Conservation (phyloP, 805 yeast species). For the Candida anglica region DNA sequence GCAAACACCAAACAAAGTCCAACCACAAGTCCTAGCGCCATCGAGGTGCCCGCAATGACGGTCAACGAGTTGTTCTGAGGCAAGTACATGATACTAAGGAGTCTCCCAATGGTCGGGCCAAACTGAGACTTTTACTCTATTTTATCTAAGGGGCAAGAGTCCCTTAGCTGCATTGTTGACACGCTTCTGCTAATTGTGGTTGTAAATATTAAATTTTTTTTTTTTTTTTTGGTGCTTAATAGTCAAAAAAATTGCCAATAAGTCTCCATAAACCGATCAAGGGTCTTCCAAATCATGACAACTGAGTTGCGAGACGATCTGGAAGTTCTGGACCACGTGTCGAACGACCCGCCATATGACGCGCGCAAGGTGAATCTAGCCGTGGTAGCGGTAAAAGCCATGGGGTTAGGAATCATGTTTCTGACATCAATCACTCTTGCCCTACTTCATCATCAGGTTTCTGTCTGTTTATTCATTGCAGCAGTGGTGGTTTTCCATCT, state of each 20-base stretch:
- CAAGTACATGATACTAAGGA: conserved; percentile 9
- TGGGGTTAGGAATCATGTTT: conserved; percentile 24
- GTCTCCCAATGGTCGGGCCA: too few relatives aligned
- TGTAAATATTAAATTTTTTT: too few relatives aligned
- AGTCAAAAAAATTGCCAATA: not conserved
- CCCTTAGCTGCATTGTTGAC: too few relatives aligned
- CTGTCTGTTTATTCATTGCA: conserved; percentile 19
- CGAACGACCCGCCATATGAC: conserved; percentile 12
- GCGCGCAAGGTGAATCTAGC: conserved; percentile 24
- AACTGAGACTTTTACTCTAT: too few relatives aligned
- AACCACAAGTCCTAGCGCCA: conserved; percentile 14
- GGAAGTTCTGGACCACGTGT: too few relatives aligned
- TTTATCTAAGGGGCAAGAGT: too few relatives aligned
- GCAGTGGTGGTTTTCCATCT: conserved; percentile 67
- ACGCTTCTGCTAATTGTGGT: too few relatives aligned
- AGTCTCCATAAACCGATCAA: too few relatives aligned
- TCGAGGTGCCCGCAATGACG: conserved; percentile 15
- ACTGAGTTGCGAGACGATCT: too few relatives aligned
- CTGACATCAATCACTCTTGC: conserved; percentile 9
- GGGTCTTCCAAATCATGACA: too few relatives aligned
- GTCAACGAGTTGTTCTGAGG: conserved; percentile 13
- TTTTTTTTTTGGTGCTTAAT: too few relatives aligned
- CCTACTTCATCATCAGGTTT: not conserved
- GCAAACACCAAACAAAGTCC: conserved; percentile 5
- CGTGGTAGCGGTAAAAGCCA: conserved; percentile 28